Conservation (phyloP, 306 rosid species). For the Dalbergia cultrata region DNA sequence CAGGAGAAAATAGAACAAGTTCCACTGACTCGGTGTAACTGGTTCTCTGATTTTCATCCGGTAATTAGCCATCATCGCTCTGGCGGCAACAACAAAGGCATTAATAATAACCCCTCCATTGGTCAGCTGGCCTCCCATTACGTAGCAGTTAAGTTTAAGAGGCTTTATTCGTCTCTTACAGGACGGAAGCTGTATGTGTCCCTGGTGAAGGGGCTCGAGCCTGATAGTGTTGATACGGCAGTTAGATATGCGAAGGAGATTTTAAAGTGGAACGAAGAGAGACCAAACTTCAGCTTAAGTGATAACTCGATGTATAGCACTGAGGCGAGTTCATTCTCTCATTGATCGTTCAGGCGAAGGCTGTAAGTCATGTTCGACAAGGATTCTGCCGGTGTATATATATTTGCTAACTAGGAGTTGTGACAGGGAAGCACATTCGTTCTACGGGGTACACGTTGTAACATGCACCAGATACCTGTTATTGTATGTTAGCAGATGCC, state of each 20-base stretch:
- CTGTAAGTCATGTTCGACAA: constrained; percentile 40
- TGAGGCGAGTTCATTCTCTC: constrained; percentile 73
- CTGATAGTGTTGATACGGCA: constrained; percentile 78
- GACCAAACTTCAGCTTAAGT: constrained; percentile 77
- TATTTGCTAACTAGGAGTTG: constrained; percentile 46
- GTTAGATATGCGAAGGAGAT: constrained; percentile 92
- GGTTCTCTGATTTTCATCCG: constrained; percentile 91
- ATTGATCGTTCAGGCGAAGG: constrained; percentile 51
- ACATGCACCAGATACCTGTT: constrained; percentile 32
- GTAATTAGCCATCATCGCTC: constrained; percentile 67
- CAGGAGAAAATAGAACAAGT: constrained; percentile 82
- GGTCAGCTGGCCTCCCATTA: constrained; percentile 78
- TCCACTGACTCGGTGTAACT: constrained; percentile 75
- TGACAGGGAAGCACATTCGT: constrained; percentile 36
- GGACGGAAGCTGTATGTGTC: constrained; percentile 86
- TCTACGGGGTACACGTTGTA: constrained; percentile 36
- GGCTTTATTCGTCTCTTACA: constrained; percentile 77
- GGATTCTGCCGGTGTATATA: constrained; percentile 50
- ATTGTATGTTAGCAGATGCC: constrained; percentile 26
- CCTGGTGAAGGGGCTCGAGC: constrained; percentile 78
- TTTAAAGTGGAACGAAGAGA: constrained; percentile 91
- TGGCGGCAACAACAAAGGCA: constrained; percentile 61
- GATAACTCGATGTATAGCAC: constrained; percentile 84
- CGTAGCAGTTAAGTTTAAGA: constrained; percentile 90
- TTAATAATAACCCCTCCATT: constrained; percentile 72